Evolutionary conservation across 2,329 filamentous ascomycete species (phyloP).

Genomic region (Cytospora schulzeri): DNA sequence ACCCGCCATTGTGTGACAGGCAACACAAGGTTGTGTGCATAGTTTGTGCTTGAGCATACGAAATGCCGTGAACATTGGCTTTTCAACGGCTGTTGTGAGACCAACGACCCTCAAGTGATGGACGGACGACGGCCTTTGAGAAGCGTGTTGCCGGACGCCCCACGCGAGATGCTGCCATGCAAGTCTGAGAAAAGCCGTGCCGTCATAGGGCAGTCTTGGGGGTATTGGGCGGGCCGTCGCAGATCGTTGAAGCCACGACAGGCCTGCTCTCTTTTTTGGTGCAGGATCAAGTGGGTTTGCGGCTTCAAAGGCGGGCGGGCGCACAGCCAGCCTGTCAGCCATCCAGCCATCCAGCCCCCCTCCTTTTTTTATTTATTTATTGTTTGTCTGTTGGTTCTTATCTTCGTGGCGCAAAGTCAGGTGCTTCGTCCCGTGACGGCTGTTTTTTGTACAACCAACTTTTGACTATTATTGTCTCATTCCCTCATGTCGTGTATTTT

Average conservation of each 20-base stretch:
- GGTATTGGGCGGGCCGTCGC: slow-evolving; percentile 1
- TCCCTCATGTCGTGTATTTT: not conserved
- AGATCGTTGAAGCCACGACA: not conserved
- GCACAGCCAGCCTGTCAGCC: not conserved
- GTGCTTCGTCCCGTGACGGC: slow-evolving; percentile 10
- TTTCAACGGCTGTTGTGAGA: slow-evolving; percentile 10
- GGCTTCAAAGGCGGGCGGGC: not conserved
- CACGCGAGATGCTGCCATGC: slow-evolving; percentile 22
- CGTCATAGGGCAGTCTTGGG: not conserved
- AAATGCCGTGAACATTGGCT: slow-evolving; percentile 14
- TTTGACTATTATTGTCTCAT: not conserved
- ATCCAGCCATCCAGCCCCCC: not conserved
- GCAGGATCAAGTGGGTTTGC: not conserved
- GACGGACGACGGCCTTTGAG: not conserved
- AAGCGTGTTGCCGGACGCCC: slow-evolving; percentile 4
- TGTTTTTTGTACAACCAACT: not conserved
- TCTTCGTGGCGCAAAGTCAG: slow-evolving; percentile 7
- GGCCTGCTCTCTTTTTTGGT: not conserved
- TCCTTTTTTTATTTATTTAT: not conserved
- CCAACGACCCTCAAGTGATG: not conserved
- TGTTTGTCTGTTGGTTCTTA: not conserved
- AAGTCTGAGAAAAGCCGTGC: not conserved
- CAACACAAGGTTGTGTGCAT: slow-evolving; percentile 24
- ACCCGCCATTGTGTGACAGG: not conserved
- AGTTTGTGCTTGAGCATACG: not conserved